Conservation (phyloP, 2,329 filamentous ascomycete species). For the Dryadomyces sulphureus region DNA sequence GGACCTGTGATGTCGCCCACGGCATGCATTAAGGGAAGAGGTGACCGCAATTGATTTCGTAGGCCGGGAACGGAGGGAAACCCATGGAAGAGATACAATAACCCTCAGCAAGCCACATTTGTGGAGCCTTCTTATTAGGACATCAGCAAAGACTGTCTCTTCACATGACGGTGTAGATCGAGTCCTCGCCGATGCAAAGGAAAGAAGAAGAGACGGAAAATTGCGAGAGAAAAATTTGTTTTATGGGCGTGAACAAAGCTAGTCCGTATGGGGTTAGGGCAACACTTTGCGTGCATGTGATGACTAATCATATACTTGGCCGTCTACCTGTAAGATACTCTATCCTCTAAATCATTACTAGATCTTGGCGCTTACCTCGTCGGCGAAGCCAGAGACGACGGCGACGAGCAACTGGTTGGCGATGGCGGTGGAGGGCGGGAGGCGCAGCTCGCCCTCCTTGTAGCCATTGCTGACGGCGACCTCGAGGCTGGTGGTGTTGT, state of each 20-base stretch:
- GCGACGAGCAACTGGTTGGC: slow-evolving; percentile 76
- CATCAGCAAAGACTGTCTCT: slow-evolving; percentile 22
- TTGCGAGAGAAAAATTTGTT: neutral
- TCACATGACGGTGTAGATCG: slow-evolving; percentile 36
- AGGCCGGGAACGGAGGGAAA: slow-evolving; percentile 42
- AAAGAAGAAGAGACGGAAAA: slow-evolving; percentile 12
- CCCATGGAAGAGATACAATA: slow-evolving; percentile 26
- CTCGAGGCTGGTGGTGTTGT: slow-evolving; percentile 53
- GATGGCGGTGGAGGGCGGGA: slow-evolving; percentile 82
- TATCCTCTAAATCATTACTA: too few species aligned
- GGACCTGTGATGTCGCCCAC: slow-evolving; percentile 25
- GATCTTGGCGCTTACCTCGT: slow-evolving; percentile 32
- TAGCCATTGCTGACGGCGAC: slow-evolving; percentile 50
- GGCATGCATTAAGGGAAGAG: slow-evolving; percentile 30
- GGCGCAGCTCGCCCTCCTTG: slow-evolving; percentile 59
- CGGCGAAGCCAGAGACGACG: slow-evolving; percentile 61
- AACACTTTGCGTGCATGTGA: neutral
- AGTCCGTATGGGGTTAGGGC: slow-evolving; percentile 1
- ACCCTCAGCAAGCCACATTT: slow-evolving; percentile 39
- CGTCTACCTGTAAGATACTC: too few species aligned
- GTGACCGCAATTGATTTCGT: slow-evolving; percentile 29
- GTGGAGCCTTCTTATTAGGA: slow-evolving; percentile 32
- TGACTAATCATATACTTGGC: too few species aligned
- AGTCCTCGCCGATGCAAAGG: slow-evolving; percentile 5
- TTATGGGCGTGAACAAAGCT: neutral